Conservation (phyloP, 2,329 filamentous ascomycete genomes). For the Mycocentrospora acerina region DNA sequence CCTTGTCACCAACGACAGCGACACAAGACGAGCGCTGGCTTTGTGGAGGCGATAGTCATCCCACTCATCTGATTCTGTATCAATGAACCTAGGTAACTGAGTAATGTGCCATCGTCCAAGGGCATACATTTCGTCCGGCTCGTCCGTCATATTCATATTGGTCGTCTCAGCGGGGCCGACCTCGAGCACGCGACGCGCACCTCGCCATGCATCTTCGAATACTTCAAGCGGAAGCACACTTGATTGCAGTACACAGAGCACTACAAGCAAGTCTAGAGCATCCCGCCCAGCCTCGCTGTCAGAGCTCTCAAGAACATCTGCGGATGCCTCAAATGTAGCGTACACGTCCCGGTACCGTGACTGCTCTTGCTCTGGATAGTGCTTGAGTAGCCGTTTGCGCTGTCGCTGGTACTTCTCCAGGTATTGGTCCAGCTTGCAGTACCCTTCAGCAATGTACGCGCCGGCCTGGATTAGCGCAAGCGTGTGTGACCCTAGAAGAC, state of each 20-base stretch:
- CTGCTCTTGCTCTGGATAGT: constrained; percentile 23
- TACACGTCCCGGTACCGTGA: constrained; percentile 42
- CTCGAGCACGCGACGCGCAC: constrained; percentile 1
- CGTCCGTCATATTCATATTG: not conserved
- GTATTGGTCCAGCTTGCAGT: constrained; percentile 27
- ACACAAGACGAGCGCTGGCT: constrained; percentile 27
- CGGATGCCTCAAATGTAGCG: constrained; percentile 41
- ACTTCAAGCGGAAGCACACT: constrained; percentile 29
- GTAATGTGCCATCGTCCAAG: constrained; percentile 6
- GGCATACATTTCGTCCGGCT: constrained; percentile 6
- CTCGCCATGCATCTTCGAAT: constrained; percentile 31
- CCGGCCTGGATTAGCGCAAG: constrained; percentile 31
- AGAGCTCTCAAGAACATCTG: constrained; percentile 20
- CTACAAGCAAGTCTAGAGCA: constrained; percentile 28
- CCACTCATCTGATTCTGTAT: constrained; percentile 21
- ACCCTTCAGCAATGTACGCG: constrained; percentile 26
- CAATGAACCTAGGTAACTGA: constrained; percentile 14
- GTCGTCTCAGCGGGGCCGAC: not conserved
- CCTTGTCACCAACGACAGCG: constrained; percentile 29
- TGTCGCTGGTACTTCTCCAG: constrained; percentile 19
- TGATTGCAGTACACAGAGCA: too few relatives aligned
- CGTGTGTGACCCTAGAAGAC: constrained; percentile 19
- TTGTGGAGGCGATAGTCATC: constrained; percentile 23
- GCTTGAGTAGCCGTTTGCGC: constrained; percentile 28
- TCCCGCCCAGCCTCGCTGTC: constrained; percentile 13